These are phyloP conservation scores for Evernia prunastri DNA, from an alignment of 495 filamentous ascomycete genomes.

Conservation along the genomic window DNA sequence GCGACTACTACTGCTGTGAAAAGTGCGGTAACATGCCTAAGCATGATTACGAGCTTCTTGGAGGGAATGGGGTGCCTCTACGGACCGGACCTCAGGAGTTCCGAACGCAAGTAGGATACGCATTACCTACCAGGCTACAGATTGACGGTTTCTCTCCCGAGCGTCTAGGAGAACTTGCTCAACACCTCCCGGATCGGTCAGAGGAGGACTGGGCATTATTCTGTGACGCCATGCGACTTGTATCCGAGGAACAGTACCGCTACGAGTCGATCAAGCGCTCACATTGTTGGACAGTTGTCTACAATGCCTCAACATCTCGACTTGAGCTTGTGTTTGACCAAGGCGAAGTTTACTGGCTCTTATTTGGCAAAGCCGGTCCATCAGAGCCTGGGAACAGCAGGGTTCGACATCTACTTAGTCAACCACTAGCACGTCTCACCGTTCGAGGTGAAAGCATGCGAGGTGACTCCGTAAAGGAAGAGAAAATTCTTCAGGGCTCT, in stretches of 20 bases:
- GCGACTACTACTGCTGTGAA: slow-evolving; percentile 50
- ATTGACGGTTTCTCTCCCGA: background rate
- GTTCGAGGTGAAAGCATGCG: slow-evolving; percentile 22
- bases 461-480: background rate
- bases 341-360: slow-evolving; percentile 43
- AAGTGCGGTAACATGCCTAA: slow-evolving; percentile 50
- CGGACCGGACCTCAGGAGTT: background rate
- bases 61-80: background rate
- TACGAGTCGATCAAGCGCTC: slow-evolving; percentile 44
- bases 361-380: slow-evolving; percentile 44
- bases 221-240: slow-evolving; percentile 30
- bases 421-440: slow-evolving; percentile 51
- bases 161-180: background rate
- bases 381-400: slow-evolving; percentile 35
- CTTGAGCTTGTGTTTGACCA: slow-evolving; percentile 46
- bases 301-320: slow-evolving; percentile 41
- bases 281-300: slow-evolving; percentile 47
- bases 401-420: slow-evolving; percentile 42
- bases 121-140: background rate
- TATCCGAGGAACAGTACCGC: slow-evolving; percentile 38
- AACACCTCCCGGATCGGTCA: background rate
- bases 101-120: background rate
- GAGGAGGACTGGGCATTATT: slow-evolving; percentile 38
- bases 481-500: slow-evolving; percentile 34
- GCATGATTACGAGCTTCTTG: slow-evolving; percentile 1